Conservation (phyloP, 768 basidiomycete species). For the Leucocoprinus leucothites region DNA sequence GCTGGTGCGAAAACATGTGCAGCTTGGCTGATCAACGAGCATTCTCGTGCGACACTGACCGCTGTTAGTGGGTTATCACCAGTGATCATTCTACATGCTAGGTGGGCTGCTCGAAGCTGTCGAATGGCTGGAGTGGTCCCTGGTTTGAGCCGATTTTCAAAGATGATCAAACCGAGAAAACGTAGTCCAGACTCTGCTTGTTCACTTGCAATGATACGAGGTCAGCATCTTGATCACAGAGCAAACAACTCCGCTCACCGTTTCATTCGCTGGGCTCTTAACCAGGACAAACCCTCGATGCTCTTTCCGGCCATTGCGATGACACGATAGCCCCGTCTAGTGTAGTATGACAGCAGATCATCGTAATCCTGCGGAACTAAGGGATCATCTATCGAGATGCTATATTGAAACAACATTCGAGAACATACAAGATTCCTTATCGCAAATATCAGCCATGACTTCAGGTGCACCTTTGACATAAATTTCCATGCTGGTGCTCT, state of each 20-base stretch:
- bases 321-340: constrained; percentile 93
- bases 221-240: constrained; percentile 2
- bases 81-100: constrained; percentile 97
- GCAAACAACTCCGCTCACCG: constrained; percentile 45
- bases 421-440: constrained; percentile 80
- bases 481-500: constrained; percentile 92
- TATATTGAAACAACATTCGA: background rate
- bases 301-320: constrained; percentile 98
- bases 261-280: constrained; percentile 96
- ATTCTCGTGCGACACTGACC: constrained; percentile 95
- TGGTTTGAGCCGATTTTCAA: constrained; percentile 96
- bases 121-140: constrained; percentile 91
- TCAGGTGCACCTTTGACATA: constrained; percentile 99
- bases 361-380: constrained; percentile 96
- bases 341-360: constrained; percentile 94
- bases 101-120: constrained; percentile 81
- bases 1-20: constrained; percentile 85
- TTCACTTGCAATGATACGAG: constrained; percentile 54
- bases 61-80: constrained; percentile 97
- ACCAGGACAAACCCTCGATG: constrained; percentile 90
- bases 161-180: constrained; percentile 94
- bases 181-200: constrained; percentile 88
- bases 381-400: background rate
- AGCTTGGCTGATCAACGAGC: constrained; percentile 81
- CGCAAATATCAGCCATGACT: constrained; percentile 95